Conservation (phyloP, 768 basidiomycete species). For the Serpula lacrymans region DNA sequence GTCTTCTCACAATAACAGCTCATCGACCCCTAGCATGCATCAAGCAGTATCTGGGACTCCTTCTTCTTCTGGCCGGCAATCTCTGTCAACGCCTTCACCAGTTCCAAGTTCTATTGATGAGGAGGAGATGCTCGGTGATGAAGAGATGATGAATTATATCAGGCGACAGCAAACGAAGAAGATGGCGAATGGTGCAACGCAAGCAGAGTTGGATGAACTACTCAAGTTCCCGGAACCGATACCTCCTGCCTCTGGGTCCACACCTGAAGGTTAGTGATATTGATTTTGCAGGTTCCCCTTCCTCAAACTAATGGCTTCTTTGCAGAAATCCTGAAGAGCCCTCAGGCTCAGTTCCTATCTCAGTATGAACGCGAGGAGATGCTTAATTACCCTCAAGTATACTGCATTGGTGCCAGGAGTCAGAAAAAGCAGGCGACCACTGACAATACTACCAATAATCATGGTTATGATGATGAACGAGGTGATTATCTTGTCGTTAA, state of each 20-base stretch:
- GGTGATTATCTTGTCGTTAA: conserved; percentile 93
- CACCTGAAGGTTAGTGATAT: conserved; percentile 63
- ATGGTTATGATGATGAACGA: conserved; percentile 96
- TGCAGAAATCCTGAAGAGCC: conserved; percentile 63
- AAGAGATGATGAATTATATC: conserved; percentile 96
- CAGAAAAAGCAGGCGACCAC: conserved; percentile 80
- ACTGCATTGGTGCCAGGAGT: conserved; percentile 74
- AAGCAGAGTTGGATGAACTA: conserved; percentile 84
- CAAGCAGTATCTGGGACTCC: conserved; percentile 56
- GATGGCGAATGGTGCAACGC: conserved; percentile 75
- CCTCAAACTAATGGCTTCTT: conserved; percentile 9
- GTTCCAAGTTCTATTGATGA: conserved; percentile 75
- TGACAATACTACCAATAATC: conserved; percentile 78
- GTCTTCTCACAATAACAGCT: conserved; percentile 37
- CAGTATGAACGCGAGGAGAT: conserved; percentile 91
- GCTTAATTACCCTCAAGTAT: conserved; percentile 80
- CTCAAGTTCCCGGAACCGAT: conserved; percentile 92
- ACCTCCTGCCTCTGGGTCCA: conserved; percentile 58
- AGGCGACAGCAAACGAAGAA: conserved; percentile 87
- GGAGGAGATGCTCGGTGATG: conserved; percentile 86
- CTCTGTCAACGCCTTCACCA: conserved; percentile 83
- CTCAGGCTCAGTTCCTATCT: conserved; percentile 69
- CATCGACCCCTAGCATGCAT: conserved; percentile 41
- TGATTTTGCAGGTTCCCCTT: background rate
- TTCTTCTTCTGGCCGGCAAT: conserved; percentile 70